Evolutionary conservation across 2,329 filamentous ascomycete species (phyloP), one percentile per base, ranked within the genome.

Genomic region (Exophiala sp.): DNA sequence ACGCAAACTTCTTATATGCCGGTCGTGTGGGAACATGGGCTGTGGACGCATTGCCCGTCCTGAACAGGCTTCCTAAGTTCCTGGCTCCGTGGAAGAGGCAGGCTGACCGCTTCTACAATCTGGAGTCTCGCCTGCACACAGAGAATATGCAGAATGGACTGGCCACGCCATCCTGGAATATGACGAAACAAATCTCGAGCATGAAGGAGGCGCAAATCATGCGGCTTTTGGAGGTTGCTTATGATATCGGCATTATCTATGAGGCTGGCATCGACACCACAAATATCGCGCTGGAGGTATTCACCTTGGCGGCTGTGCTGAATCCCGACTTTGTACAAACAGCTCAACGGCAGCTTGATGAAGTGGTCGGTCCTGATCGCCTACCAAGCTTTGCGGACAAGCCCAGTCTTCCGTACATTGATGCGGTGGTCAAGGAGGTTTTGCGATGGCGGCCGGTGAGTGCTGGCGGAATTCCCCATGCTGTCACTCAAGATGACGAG

Each of bases 1-100:
- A 78, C 63, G 65, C 71, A 14, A 74, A 76, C 61, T 76, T 80
- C 69, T 75, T 77, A 8, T 75, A 75, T 57, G 69, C 73, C 36
- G 75, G 75, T 3, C 73, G 78, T n/a, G 75, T 76, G 0, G 71
- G 71, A 1, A 72, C 70, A 46, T 75, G 75, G 56, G 54, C 76
- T 20, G 75, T 75, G 14, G 76, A 79, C 60, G 69, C 72, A 0
- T 68, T 79, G 50, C 78, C 69, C 0, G 34, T 65, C 9, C 64
- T 72, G 40, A 76, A 77, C 43, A 63, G 75, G 40, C 46, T 79
- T 0, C 78, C 78, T 0, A 65, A 69, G 24, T 48, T 66, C 2
- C 62, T 78, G 1, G 75, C 76, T 0, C 72, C 73, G 0, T 80
- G 77, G 77, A 78, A 76, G 42, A 54, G 55, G 1, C 20, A 48